These are phyloP conservation scores for Ganoderma resinaceum DNA, from an alignment of 1,284 basidiomycete genomes.

Conservation along the genomic window DNA sequence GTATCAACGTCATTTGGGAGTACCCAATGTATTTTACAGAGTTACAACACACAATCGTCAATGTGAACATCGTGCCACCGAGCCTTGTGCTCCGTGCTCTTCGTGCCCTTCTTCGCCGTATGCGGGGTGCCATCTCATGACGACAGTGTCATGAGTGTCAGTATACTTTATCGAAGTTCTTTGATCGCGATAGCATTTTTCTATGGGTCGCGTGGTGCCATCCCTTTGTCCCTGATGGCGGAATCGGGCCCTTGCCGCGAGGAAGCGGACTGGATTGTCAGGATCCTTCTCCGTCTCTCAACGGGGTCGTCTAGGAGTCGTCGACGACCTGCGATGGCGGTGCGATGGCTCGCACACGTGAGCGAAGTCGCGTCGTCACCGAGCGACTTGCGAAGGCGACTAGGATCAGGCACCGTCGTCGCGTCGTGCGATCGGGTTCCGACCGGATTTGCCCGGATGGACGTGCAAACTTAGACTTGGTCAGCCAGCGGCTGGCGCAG, in stretches of 20 bases:
- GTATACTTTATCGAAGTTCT: constrained; percentile 1
- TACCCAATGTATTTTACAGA: constrained; percentile 7
- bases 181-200: neutral
- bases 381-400: neutral
- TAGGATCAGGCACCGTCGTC: neutral
- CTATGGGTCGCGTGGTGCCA: neutral
- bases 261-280: neutral
- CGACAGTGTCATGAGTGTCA: neutral
- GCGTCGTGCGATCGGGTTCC: neutral
- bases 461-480: neutral
- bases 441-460: neutral
- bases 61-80: neutral
- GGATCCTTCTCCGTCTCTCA: too few species aligned
- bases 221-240: neutral
- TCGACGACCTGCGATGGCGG: neutral
- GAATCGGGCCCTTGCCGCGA: neutral
- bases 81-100: neutral
- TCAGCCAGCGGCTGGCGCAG: neutral
- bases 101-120: neutral
- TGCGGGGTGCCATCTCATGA: neutral
- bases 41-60: neutral
- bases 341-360: neutral
- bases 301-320: too few species aligned
- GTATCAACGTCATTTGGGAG: neutral
- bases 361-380: neutral